Evolutionary conservation across 305 asterid genomes (phyloP).

Genomic region (Solanum chacoense): DNA sequence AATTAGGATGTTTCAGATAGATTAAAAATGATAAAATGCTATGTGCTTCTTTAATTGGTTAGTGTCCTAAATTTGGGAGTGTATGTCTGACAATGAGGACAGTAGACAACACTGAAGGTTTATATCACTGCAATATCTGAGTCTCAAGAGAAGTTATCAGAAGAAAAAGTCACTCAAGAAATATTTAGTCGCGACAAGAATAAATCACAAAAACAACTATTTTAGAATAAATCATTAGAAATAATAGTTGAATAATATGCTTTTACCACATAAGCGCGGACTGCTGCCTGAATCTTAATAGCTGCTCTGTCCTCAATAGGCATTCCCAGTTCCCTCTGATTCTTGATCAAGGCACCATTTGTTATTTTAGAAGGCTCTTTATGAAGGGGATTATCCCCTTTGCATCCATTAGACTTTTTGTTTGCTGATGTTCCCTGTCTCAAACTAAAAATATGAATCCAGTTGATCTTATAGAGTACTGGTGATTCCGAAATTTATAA

Average conservation of each 20-base stretch:
- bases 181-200: background rate
- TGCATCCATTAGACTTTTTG: constrained; percentile 21
- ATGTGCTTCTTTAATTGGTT: background rate
- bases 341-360: constrained; percentile 24
- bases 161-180: background rate
- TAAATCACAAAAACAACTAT: background rate
- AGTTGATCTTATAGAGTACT: background rate
- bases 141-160: background rate
- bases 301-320: constrained; percentile 63
- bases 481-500: background rate
- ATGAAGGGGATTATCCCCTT: constrained; percentile 16
- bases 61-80: background rate
- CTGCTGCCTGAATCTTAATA: constrained; percentile 68
- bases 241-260: background rate
- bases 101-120: background rate
- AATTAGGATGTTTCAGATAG: background rate
- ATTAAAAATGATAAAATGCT: background rate
- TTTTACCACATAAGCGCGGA: constrained; percentile 59
- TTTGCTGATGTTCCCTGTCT: constrained; percentile 35
- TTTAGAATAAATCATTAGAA: background rate
- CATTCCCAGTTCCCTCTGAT: constrained; percentile 17
- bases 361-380: constrained; percentile 14
- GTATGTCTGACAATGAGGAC: background rate
- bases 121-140: background rate
- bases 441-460: background rate